These are phyloP conservation scores for Solanum piurae DNA, from an alignment of 257 asterid species.

Conservation along the genomic window DNA sequence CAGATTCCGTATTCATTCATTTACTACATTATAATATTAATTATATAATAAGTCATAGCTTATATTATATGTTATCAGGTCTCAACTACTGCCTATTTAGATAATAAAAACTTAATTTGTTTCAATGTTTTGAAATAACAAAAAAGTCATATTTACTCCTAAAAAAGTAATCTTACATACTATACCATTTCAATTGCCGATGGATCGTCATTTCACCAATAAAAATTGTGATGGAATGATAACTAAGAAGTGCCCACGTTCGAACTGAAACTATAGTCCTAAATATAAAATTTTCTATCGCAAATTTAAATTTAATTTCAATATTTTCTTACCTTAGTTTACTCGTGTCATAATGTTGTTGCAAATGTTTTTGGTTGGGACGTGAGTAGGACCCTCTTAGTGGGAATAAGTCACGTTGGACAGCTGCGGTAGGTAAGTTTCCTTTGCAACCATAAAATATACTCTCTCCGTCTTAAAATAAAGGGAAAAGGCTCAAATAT, in stretches of 20 bases:
- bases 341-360: background rate
- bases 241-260: rapidly evolving
- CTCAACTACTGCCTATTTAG: background rate
- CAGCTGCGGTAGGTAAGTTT: background rate
- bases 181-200: background rate
- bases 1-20: background rate
- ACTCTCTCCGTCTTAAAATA: background rate
- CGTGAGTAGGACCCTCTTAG: background rate
- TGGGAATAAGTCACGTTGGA: background rate
- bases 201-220: background rate
- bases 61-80: background rate
- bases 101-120: background rate
- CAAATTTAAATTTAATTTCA: background rate
- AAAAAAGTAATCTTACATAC: background rate
- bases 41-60: background rate
- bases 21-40: background rate
- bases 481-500: too few relatives aligned
- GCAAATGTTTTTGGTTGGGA: background rate
- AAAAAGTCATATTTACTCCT: background rate
- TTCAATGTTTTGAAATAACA: background rate
- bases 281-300: background rate
- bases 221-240: background rate
- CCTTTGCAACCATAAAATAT: background rate
- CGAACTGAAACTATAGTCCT: background rate
- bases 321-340: background rate